Evolutionary conservation across 768 basidiomycete genomes (phyloP).

Genomic region (Tricholoma flavovirens): DNA sequence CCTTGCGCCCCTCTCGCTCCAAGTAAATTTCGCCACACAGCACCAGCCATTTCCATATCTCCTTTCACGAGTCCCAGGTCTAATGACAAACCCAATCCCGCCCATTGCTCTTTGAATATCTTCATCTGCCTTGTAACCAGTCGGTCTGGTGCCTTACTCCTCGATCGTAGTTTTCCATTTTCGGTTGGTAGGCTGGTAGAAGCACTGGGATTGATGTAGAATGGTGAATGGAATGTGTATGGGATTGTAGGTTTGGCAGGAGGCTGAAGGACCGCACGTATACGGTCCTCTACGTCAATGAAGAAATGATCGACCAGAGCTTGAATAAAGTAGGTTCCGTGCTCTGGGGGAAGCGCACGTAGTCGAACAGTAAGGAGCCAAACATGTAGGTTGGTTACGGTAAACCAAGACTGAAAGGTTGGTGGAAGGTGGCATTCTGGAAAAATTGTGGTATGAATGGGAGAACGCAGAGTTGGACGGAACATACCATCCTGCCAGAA

Average conservation of each 20-base stretch:
- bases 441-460: neutral
- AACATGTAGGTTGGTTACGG: slow-evolving; percentile 85
- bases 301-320: slow-evolving; percentile 93
- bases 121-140: slow-evolving; percentile 86
- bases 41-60: slow-evolving; percentile 80
- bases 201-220: slow-evolving; percentile 44
- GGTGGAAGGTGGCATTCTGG: slow-evolving; percentile 80
- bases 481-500: slow-evolving; percentile 65
- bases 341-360: slow-evolving; percentile 67
- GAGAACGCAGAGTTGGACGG: neutral
- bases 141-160: slow-evolving; percentile 59
- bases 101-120: slow-evolving; percentile 88
- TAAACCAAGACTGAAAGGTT: slow-evolving; percentile 97
- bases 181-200: slow-evolving; percentile 10
- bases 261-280: slow-evolving; percentile 74
- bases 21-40: slow-evolving; percentile 89
- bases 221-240: slow-evolving; percentile 40
- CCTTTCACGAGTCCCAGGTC: slow-evolving; percentile 72
- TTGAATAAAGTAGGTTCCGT: slow-evolving; percentile 69
- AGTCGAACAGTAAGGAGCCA: slow-evolving; percentile 88
- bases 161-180: slow-evolving; percentile 19
- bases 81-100: slow-evolving; percentile 71
- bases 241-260: slow-evolving; percentile 32
- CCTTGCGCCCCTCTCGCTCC: slow-evolving; percentile 78
- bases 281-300: slow-evolving; percentile 85